Base-by-base conservation (phyloP, 768 basidiomycete genomes). In the Sutorius australiensis region DNA sequence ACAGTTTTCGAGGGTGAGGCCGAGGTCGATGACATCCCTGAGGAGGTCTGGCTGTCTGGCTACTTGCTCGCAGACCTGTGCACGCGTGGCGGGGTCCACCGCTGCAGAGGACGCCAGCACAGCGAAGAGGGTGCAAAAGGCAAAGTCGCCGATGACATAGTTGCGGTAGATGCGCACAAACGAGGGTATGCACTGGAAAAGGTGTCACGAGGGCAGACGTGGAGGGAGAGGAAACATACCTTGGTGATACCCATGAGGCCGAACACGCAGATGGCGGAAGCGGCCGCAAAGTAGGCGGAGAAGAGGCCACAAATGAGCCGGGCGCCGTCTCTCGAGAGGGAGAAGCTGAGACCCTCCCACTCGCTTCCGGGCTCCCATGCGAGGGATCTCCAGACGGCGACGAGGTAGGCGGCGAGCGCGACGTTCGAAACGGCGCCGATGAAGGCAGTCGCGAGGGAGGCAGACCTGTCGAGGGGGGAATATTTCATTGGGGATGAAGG, bases 141-240 rank as follows among this genome's bases (percentile, higher is more conserved):
- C 77, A 63, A 91, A 83, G 70, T 91, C 88, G 47, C 85, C 89
- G 57, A 89, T 82, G 51, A 87, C 82, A 58, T 85, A 90, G 73
- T 89, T 88, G 56, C 89, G 83, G 72, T 89, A 92, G 60, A 92
- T 83, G 50, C 86, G 86, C 46, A 92, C 81, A 57, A 83, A 80
- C 1, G 81, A 72, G 5, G 83, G 74, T 55, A 80, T 80, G 63
- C 74, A 79, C 89, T 91, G 58, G 11, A 12, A 3, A n/a, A 17
- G 14, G 21, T 24, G 30, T 51, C 9, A 57, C 50, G 41, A 1
- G 46, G 16, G 27, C 24, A 11, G 34, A 30, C 27, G 16, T 34
- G 30, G 6, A 47, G 17, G 37, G 24, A 21, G 24, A 37, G 55
- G 7, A 37, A 71, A 73, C 24, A 40, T 51, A 88, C 89, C 75